Evolutionary conservation across 352 stramenopile species (phyloP).

Genomic region (Phytophthora foliorum): DNA sequence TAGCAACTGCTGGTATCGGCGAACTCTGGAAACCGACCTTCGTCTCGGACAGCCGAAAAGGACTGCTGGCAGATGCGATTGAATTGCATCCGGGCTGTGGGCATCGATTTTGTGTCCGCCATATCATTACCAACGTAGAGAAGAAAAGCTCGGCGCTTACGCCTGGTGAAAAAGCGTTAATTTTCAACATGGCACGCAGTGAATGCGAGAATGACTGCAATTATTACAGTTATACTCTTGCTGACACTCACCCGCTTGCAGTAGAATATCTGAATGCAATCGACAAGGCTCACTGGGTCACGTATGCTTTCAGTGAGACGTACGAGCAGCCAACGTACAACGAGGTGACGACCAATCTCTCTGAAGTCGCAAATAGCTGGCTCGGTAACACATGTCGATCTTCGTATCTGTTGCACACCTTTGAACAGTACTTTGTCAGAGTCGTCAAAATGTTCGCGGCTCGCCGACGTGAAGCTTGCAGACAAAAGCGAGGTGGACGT

Average conservation of each 20-base stretch:
- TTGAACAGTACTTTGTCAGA: constrained; percentile 2
- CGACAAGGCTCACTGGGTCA: background rate
- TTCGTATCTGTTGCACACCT: background rate
- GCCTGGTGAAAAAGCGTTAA: background rate
- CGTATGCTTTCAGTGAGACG: background rate
- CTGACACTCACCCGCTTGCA: background rate
- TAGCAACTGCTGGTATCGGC: no score
- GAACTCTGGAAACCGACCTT: background rate
- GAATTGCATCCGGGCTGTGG: background rate
- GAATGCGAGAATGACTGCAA: constrained; percentile 8
- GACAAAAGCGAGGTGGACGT: no score
- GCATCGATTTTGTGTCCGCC: background rate
- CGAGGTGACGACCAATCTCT: constrained; percentile 1
- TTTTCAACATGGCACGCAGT: constrained; percentile 2
- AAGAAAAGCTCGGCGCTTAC: background rate
- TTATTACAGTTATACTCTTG: background rate
- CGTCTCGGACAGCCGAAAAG: background rate
- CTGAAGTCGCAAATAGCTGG: constrained; percentile 4
- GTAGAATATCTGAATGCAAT: background rate
- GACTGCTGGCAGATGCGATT: no score
- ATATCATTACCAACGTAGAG: constrained; percentile 2
- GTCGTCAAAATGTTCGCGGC: background rate
- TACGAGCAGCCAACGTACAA: constrained; percentile 2
- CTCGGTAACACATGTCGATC: background rate
- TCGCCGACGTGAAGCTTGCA: no score